Evolutionary conservation across 768 basidiomycete species (phyloP).

Genomic region (Fistulinella prunicolor): DNA sequence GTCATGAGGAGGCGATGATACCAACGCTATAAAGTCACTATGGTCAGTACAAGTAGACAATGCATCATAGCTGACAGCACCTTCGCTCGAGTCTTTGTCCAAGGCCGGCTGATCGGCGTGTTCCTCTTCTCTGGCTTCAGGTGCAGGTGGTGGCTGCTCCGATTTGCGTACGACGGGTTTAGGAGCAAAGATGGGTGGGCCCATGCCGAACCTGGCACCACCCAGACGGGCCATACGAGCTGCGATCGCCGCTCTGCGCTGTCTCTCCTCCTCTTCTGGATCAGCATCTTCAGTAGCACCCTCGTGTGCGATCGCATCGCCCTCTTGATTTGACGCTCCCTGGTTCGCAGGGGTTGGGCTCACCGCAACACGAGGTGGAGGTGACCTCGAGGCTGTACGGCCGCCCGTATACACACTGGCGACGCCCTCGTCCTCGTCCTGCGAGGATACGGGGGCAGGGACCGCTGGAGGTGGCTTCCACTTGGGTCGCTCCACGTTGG

Average conservation of each 20-base stretch:
- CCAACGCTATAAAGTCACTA: conserved; percentile 5
- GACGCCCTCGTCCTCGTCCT: conserved; percentile 39
- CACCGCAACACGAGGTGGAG: conserved; percentile 28
- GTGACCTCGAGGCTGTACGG: conserved; percentile 33
- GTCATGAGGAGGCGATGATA: conserved; percentile 15
- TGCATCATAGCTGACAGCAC: conserved; percentile 7
- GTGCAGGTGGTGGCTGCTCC: conserved; percentile 14
- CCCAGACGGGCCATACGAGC: conserved; percentile 93
- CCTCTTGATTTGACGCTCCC: conserved; percentile 23
- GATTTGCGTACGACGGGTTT: conserved; percentile 42
- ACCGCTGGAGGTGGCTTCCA: conserved; percentile 79
- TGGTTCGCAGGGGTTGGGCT: conserved; percentile 19
- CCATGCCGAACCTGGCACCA: conserved; percentile 80
- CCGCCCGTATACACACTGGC: conserved; percentile 15
- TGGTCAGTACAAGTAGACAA: conserved; percentile 8
- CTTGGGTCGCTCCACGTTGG: conserved; percentile 66
- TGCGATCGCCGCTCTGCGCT: conserved; percentile 82
- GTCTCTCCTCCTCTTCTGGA: conserved; percentile 65
- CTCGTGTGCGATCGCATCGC: conserved; percentile 23
- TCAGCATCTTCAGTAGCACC: conserved; percentile 35
- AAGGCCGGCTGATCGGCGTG: conserved; percentile 10
- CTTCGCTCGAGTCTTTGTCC: conserved; percentile 18
- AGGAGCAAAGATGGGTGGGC: conserved; percentile 64
- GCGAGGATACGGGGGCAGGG: conserved; percentile 35
- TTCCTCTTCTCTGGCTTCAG: conserved; percentile 26